Conservation (phyloP, 179 eudicot species). For the Spergularia azorica region DNA sequence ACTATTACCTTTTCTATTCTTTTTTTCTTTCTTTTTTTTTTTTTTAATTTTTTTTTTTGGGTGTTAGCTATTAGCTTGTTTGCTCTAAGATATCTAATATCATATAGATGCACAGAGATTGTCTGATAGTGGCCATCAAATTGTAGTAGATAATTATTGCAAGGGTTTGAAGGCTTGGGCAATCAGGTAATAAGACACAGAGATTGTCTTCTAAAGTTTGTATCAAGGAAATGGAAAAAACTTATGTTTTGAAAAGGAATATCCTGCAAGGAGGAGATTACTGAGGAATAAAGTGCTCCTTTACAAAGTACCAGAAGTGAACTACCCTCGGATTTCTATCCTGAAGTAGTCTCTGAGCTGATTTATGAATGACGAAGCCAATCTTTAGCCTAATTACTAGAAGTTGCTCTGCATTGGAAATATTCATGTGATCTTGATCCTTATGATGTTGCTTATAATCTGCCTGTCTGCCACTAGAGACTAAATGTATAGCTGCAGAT, state of each 20-base stretch:
- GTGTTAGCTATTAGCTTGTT: neutral
- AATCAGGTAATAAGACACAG: neutral
- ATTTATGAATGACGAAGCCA: slow-evolving; percentile 1
- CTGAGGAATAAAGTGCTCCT: slow-evolving; percentile 4
- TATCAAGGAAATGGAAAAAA: neutral
- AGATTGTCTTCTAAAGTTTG: neutral
- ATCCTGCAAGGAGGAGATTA: neutral
- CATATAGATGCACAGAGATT: neutral
- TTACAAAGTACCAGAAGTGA: neutral
- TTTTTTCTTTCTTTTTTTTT: too few species aligned
- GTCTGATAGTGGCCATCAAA: neutral
- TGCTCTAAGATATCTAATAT: neutral
- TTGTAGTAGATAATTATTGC: neutral
- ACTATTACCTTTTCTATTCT: neutral
- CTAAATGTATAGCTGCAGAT: slow-evolving; percentile 47
- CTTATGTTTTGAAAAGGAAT: neutral
- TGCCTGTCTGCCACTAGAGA: slow-evolving; percentile 3
- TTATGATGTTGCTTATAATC: slow-evolving; percentile 7
- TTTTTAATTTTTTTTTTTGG: too few species aligned
- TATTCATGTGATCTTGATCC: neutral
- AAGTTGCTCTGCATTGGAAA: neutral
- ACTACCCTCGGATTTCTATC: neutral
- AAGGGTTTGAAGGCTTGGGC: neutral
- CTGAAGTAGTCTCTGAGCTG: slow-evolving; percentile 2
- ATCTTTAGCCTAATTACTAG: neutral